These are phyloP conservation scores for Mercurialis annua DNA, from an alignment of 345 rosid genomes.

Conservation along the genomic window DNA sequence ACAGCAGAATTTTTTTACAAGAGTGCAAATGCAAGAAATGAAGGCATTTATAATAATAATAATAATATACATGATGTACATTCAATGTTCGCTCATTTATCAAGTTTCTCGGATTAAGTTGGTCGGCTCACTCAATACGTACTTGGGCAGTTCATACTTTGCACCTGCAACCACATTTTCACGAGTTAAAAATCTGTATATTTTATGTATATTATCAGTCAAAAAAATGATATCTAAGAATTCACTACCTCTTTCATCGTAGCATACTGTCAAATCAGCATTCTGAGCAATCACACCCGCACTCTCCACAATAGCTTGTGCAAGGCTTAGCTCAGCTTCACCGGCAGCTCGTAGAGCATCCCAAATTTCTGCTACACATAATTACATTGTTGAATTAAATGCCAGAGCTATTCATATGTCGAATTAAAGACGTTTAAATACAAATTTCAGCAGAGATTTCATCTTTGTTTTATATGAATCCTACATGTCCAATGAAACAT, in stretches of 20 bases:
- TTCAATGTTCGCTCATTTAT: slow-evolving; percentile 10
- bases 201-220: not conserved
- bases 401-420: not conserved
- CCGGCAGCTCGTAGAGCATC: slow-evolving; percentile 87
- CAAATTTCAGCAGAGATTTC: not conserved
- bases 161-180: slow-evolving; percentile 54
- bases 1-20: slow-evolving; percentile 2
- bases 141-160: slow-evolving; percentile 74
- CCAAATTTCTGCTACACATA: slow-evolving; percentile 57
- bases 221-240: not conserved
- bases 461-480: slow-evolving; percentile 1
- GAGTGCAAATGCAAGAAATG: slow-evolving; percentile 1
- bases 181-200: not conserved
- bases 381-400: not conserved
- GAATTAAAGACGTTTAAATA: not conserved
- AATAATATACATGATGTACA: slow-evolving; percentile 26
- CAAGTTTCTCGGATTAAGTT: slow-evolving; percentile 52
- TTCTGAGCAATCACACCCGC: slow-evolving; percentile 74
- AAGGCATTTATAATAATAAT: slow-evolving; percentile 5
- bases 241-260: slow-evolving; percentile 71
- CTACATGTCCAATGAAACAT: not conserved
- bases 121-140: slow-evolving; percentile 73
- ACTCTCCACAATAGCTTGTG: slow-evolving; percentile 73
- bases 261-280: slow-evolving; percentile 72
- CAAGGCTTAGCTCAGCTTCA: slow-evolving; percentile 55